A percentile compares a stretch with the other conserved stretches of the same genome.
These are phyloP conservation scores for Hondaea fermentalgiana DNA, from an alignment of 108 stramenopile species.

Conservation along the genomic window DNA sequence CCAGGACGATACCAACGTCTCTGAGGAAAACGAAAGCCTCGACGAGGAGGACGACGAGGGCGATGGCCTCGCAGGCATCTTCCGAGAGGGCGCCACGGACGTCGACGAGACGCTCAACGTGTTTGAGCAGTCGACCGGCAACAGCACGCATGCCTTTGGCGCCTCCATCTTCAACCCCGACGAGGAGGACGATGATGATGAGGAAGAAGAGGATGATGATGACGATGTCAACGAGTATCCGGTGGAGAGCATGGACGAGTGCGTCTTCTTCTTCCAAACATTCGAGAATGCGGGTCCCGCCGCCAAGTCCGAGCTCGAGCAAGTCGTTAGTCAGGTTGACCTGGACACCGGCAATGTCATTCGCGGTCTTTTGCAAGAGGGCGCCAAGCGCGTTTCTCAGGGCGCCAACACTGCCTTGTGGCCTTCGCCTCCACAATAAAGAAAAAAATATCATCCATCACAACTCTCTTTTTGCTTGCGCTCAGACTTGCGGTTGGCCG, in stretches of 20 bases:
- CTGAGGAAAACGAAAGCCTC: not conserved
- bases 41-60: not conserved
- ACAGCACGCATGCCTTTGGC: not conserved
- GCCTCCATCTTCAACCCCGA: not conserved
- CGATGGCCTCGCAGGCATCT: not conserved
- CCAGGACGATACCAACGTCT: not conserved
- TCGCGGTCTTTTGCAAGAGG: not conserved
- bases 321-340: not conserved
- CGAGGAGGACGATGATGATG: not conserved
- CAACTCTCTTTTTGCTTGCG: too few species aligned
- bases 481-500: too few species aligned
- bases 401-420: not conserved
- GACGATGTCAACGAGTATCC: not conserved
- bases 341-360: not conserved
- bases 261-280: not conserved
- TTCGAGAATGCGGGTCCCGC: not conserved
- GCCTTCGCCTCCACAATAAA: not conserved
- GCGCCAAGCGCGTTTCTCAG: not conserved
- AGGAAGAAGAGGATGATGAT: not conserved
- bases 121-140: not conserved
- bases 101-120: not conserved
- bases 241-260: not conserved
- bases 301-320: slow-evolving; percentile 9
- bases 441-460: too few species aligned
- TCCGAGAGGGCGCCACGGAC: not conserved